phyloP scores from a whole-genome alignment of 1,139 yeast species.

The Geotrichum phurueaensis region DNA sequence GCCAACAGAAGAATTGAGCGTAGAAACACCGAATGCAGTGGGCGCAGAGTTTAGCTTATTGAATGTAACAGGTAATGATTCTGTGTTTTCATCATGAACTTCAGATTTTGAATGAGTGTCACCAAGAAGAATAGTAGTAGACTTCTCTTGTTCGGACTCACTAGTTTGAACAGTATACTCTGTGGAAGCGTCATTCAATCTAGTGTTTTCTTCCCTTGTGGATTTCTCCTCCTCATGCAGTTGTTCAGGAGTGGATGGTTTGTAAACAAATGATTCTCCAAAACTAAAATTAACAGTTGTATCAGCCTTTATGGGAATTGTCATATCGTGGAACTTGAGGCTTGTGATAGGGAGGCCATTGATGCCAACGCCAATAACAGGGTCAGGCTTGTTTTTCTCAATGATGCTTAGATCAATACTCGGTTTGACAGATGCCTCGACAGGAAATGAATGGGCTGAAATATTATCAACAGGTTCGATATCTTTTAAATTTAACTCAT shows the following conservation, averaged over 20 bases:
- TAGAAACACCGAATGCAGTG: background rate
- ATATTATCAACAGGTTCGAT: background rate
- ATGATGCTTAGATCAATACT: background rate
- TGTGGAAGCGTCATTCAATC: background rate
- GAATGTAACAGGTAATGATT: background rate
- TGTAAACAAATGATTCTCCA: slow-evolving; percentile 3
- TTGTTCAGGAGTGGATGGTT: background rate
- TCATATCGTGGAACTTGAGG: background rate
- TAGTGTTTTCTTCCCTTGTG: background rate
- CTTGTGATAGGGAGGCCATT: slow-evolving; percentile 2
- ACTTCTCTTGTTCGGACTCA: background rate
- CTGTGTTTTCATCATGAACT: background rate
- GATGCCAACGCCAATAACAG: background rate
- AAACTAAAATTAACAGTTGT: slow-evolving; percentile 7
- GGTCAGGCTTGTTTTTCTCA: background rate
- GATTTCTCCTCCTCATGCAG: background rate
- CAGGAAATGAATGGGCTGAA: background rate
- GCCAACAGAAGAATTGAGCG: slow-evolving; percentile 1
- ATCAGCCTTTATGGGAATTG: background rate
- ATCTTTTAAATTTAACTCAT: background rate
- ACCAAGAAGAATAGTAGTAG: background rate
- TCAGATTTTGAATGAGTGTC: background rate
- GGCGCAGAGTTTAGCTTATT: background rate
- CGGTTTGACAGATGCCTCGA: background rate
- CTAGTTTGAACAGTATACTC: background rate